Evolutionary conservation across 805 yeast genomes (phyloP).

Genomic region (Nakazawaea ishiwadae): DNA sequence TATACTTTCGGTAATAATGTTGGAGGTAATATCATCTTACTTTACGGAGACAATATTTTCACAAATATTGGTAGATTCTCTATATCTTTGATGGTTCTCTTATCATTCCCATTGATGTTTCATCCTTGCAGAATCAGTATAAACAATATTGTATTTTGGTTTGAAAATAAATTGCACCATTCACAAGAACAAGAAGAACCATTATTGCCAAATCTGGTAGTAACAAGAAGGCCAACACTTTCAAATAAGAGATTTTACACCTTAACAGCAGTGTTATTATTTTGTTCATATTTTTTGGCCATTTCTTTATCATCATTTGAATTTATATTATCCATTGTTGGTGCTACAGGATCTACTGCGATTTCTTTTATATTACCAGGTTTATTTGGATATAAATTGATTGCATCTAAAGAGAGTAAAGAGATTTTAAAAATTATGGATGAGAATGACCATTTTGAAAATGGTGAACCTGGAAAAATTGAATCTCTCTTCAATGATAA

Average conservation of each 20-base stretch:
- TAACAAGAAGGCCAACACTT: slow-evolving; percentile 29
- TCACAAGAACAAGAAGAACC: neutral
- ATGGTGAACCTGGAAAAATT: slow-evolving; percentile 17
- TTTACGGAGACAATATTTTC: slow-evolving; percentile 52
- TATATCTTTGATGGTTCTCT: slow-evolving; percentile 66
- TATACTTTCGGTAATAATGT: slow-evolving; percentile 66
- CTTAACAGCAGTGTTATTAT: slow-evolving; percentile 43
- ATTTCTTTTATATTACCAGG: slow-evolving; percentile 80
- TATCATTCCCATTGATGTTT: slow-evolving; percentile 75
- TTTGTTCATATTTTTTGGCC: slow-evolving; percentile 51
- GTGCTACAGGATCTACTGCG: slow-evolving; percentile 80
- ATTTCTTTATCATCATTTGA: slow-evolving; percentile 60
- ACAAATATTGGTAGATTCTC: slow-evolving; percentile 54
- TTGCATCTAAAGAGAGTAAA: slow-evolving; percentile 22
- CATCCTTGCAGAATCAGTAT: slow-evolving; percentile 76
- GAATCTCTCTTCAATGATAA: slow-evolving; percentile 8
- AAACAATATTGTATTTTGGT: slow-evolving; percentile 58
- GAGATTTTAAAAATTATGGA: slow-evolving; percentile 4
- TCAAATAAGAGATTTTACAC: slow-evolving; percentile 35
- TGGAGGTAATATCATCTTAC: slow-evolving; percentile 62
- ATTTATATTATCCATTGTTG: slow-evolving; percentile 65
- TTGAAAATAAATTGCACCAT: slow-evolving; percentile 19
- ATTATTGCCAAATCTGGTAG: slow-evolving; percentile 1
- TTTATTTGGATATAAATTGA: slow-evolving; percentile 60
- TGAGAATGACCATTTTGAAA: slow-evolving; percentile 4